Base-by-base conservation (phyloP, 2,329 filamentous ascomycete species). In the Fusarium circinatum region DNA sequence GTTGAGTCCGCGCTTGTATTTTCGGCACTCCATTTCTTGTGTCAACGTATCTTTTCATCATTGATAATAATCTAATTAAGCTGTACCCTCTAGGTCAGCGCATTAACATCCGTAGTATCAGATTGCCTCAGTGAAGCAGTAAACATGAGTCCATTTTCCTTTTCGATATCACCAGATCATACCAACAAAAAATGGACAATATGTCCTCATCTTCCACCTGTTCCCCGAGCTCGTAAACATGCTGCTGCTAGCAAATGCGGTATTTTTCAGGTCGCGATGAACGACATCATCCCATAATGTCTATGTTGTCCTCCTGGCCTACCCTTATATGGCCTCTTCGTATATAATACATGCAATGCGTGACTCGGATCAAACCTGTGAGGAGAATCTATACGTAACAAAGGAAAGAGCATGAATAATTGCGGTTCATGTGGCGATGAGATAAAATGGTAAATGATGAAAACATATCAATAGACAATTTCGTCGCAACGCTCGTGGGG, bases 301-400 rank as follows among this genome's bases (percentile, higher is more conserved):
- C 55, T 70, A 76, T 77, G 54, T 63, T 65, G 47, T 49, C 68
- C 62, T 48, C 59, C 48, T 28, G 51, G 42, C 59, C 56, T 65
- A 61, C 38, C 39, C 42, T 68, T 55, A 22, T 20, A 22, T 61
- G 26, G 8, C 45, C 63, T 45, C 58, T 55, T 58, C 58, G 49
- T 76, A 78, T 75, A 77, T 75, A 57, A 75, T 75, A 70, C 75
- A 78, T 76, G 44, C 49, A 69, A 76, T 61, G 64, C 67, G 59
- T 73, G 36, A 68, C 68, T 48, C 48, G 51, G 64, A 60, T 47
- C 52, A 59, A 56, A 57, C 51, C 48, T 62, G 57, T 38, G 30
- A 63, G 32, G 51, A 38, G 57, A 32, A 52, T 76, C 65, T 78
- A 75, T 71, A 51, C 52, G 52, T 38, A 48, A 75, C 71, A 75